Percentiles rank a stretch among this genome's conserved stretches.
These are phyloP conservation scores for Phlyctochytrium planicorne DNA, from an alignment of 192 early-diverging fungal genomes.

Conservation along the genomic window DNA sequence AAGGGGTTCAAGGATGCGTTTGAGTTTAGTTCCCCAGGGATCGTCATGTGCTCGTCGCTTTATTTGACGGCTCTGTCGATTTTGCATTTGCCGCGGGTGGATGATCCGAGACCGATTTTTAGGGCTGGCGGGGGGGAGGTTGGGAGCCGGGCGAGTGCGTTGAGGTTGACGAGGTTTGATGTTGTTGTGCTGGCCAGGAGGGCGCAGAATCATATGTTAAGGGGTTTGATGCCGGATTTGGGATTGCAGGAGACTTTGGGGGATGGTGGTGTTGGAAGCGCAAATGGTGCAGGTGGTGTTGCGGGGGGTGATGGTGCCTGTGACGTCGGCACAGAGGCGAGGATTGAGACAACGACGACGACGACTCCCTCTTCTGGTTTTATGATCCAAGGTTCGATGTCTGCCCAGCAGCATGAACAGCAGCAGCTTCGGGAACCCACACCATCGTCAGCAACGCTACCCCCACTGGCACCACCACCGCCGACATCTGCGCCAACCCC, in stretches of 20 bases:
- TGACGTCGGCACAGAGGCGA: no score
- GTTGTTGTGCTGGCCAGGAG: neutral
- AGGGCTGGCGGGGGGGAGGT: neutral
- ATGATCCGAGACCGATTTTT: constrained; percentile 19
- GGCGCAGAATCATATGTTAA: neutral
- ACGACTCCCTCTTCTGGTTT: no score
- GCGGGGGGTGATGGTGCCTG: no score
- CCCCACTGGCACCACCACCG: no score
- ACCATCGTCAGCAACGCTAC: no score
- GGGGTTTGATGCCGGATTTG: neutral
- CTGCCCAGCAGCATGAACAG: no score
- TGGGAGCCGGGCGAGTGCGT: neutral
- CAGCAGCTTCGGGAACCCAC: no score
- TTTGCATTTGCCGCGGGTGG: constrained; percentile 21
- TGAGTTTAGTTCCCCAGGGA: neutral
- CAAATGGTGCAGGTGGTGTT: no score
- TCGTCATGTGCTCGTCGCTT: constrained; percentile 6
- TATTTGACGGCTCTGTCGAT: constrained; percentile 15
- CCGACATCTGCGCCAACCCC: no score
- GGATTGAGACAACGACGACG: no score
- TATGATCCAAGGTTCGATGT: no score
- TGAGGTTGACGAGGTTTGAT: neutral
- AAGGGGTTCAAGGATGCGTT: constrained; percentile 10
- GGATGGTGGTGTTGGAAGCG: no score
- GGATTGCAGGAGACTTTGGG: neutral